Evolutionary conservation across 805 yeast genomes (phyloP).

Genomic region (Kodamaea kakaduensis): DNA sequence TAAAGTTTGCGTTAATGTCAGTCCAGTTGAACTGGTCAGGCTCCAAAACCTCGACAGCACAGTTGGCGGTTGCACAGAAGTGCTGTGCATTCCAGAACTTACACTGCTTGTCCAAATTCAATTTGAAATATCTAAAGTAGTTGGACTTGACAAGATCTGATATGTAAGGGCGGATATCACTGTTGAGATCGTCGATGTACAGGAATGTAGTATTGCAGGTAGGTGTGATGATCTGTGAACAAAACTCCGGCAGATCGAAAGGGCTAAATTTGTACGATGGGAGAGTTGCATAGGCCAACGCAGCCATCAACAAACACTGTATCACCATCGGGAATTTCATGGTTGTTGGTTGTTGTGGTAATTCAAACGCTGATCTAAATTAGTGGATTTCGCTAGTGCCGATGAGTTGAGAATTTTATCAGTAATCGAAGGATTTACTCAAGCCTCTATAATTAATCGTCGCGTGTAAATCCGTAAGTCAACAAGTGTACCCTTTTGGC

Average conservation of each 20-base stretch:
- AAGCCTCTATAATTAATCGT: no score
- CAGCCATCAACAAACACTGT: neutral
- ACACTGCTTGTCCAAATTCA: slow-evolving; percentile 78
- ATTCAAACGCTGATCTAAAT: no score
- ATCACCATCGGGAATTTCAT: neutral
- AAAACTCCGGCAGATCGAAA: slow-evolving; percentile 41
- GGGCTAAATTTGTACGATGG: slow-evolving; percentile 24
- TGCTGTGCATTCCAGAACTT: slow-evolving; percentile 83
- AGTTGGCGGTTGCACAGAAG: slow-evolving; percentile 79
- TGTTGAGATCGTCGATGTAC: slow-evolving; percentile 37
- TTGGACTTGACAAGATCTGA: slow-evolving; percentile 60
- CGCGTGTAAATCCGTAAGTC: no score
- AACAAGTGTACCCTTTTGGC: no score
- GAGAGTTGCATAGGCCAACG: neutral
- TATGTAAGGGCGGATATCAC: slow-evolving; percentile 45
- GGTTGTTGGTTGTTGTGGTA: no score
- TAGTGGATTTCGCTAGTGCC: no score
- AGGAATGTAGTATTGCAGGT: slow-evolving; percentile 44
- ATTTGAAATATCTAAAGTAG: slow-evolving; percentile 82
- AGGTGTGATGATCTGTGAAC: slow-evolving; percentile 42
- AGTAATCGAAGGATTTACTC: no score
- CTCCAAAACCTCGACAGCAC: slow-evolving; percentile 75
- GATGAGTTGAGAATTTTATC: no score
- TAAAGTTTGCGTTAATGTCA: slow-evolving; percentile 59
- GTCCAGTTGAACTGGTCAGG: slow-evolving; percentile 68